A percentile compares a stretch with the other conserved stretches of the same genome.
These are phyloP conservation scores for Usnea hakonensis DNA, from an alignment of 495 filamentous ascomycete species.

Conservation along the genomic window DNA sequence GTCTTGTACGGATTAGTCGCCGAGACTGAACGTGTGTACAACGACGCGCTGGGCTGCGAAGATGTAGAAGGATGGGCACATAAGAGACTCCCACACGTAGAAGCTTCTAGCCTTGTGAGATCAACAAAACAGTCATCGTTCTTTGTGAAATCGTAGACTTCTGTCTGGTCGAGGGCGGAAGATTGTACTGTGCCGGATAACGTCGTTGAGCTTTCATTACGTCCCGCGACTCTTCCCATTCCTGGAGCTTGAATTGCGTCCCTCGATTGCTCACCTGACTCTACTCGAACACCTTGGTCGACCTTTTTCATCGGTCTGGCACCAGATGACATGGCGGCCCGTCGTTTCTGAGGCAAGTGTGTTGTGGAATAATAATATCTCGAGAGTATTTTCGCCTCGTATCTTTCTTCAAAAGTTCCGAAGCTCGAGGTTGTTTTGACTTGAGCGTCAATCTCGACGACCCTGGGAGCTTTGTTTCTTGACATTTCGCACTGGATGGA, in stretches of 20 bases:
- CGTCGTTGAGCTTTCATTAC: neutral
- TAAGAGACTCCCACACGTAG: neutral
- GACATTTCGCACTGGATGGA: neutral
- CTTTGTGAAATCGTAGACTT: neutral
- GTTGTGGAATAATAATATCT: neutral
- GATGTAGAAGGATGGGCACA: neutral
- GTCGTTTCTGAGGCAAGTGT: neutral
- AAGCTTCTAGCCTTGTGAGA: neutral
- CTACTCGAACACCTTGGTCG: neutral
- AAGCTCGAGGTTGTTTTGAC: slow-evolving; percentile 4
- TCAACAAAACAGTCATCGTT: neutral
- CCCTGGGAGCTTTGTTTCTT: neutral
- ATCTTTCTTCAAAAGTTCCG: slow-evolving; percentile 9
- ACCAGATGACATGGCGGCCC: neutral
- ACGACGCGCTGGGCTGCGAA: neutral
- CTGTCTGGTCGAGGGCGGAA: neutral
- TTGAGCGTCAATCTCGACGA: slow-evolving; percentile 9
- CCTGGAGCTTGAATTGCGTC: neutral
- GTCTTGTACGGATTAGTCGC: neutral
- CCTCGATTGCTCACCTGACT: neutral
- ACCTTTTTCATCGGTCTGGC: neutral
- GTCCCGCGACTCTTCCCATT: neutral
- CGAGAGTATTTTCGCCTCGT: slow-evolving; percentile 3
- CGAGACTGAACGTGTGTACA: neutral
- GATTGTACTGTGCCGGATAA: neutral